These are phyloP conservation scores for Penicillium psychrosexuale DNA, from an alignment of 2,329 filamentous ascomycete species.

Conservation along the genomic window DNA sequence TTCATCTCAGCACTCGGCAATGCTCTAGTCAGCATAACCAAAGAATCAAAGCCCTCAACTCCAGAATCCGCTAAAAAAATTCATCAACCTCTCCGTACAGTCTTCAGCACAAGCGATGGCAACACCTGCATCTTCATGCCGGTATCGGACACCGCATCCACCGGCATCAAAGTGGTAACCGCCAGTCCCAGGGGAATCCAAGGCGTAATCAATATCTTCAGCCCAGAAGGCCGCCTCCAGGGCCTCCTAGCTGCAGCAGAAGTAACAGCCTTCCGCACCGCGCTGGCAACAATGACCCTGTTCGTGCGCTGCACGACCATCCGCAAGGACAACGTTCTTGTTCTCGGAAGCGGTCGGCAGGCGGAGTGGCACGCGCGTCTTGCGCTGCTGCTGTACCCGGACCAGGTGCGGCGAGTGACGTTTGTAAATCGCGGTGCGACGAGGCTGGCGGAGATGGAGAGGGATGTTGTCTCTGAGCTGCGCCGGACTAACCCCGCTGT, in stretches of 20 bases:
- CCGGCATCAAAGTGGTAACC: slow-evolving; percentile 71
- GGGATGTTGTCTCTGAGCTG: slow-evolving; percentile 32
- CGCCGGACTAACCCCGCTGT: slow-evolving; percentile 37
- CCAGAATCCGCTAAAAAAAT: slow-evolving; percentile 29
- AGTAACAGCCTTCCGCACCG: slow-evolving; percentile 77
- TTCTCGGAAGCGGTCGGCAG: slow-evolving; percentile 51
- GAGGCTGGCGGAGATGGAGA: slow-evolving; percentile 52
- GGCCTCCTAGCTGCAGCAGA: slow-evolving; percentile 71
- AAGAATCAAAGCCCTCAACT: slow-evolving; percentile 25
- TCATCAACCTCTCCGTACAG: slow-evolving; percentile 45
- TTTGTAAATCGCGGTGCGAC: slow-evolving; percentile 69
- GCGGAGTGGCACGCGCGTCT: slow-evolving; percentile 52
- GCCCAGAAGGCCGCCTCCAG: slow-evolving; percentile 57
- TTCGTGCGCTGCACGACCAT: slow-evolving; percentile 47
- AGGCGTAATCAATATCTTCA: slow-evolving; percentile 68
- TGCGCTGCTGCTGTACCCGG: slow-evolving; percentile 47
- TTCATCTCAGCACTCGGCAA: slow-evolving; percentile 39
- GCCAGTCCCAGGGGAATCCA: slow-evolving; percentile 49
- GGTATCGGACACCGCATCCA: slow-evolving; percentile 59
- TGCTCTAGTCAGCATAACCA: slow-evolving; percentile 33
- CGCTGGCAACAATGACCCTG: slow-evolving; percentile 66
- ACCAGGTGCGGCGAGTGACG: slow-evolving; percentile 60
- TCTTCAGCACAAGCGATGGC: slow-evolving; percentile 39
- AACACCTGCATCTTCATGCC: slow-evolving; percentile 72
- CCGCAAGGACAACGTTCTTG: slow-evolving; percentile 37